Evolutionary conservation across 257 asterid species (phyloP), one percentile per base, ranked within the genome.

Genomic region (Avicennia marina): DNA sequence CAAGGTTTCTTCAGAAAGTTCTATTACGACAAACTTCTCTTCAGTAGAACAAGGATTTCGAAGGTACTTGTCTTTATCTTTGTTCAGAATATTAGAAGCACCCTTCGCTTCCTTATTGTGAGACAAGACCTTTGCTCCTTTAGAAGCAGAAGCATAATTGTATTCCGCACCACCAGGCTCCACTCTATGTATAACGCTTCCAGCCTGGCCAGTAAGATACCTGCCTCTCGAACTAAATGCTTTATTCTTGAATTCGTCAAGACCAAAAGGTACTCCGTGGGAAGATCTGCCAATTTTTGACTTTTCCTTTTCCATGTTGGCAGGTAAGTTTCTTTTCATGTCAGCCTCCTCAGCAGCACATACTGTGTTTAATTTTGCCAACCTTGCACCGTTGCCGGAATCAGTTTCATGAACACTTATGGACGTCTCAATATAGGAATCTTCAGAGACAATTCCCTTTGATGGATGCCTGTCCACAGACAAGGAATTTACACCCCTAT

Each of bases 81-180:
- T 78, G 73, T 78, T 79, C 75, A 93, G 63, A 65, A 93, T 89
- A 70, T 89, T 93, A 36, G 96, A 78, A 62, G 96, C 97, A 56
- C 99, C 99, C 64, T 93, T 82, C 21, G 95, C 94, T 82, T 93
- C 99, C 77, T 89, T 93, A 71, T 93, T 93, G 76, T 62, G 76
- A 13, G 84, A 81, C 73, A 93, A 63, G 59, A 89, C 95, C 66
- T 93, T 93, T 36, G 99, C 97, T 60, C 99, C 99, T 74, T 86
- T 86, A 11, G 97, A 82, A 29, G 94, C 73, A 31, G 97, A 89
- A 26, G 99, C 99, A 53, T 86, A 93, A 62, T 93, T 93, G 75
- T 89, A 89, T 60, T 84, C 96, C 29, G 78, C 70, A 19, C 99
- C 99, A 65, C 91, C 94, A 17, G 97, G 96, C 81, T 93, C 99